Evolutionary conservation across 495 filamentous ascomycete genomes (phyloP).

Genomic region (Trichoderma asperelloides): DNA sequence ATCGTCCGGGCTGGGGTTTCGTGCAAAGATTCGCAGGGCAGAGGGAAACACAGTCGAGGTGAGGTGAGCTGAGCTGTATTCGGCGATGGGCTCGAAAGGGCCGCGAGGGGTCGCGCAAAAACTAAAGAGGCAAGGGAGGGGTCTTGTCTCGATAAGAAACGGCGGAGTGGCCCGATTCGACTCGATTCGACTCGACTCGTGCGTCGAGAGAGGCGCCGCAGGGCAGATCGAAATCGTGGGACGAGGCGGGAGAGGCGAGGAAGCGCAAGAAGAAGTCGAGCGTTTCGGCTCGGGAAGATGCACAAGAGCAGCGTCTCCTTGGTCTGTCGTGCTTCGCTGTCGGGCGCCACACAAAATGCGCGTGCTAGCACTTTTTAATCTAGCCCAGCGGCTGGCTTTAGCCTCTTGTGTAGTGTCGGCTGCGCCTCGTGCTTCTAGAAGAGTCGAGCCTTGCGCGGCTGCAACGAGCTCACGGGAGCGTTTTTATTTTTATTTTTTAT

Average conservation of each 20-base stretch:
- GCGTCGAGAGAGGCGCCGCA: neutral
- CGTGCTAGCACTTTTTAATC: neutral
- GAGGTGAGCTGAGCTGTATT: neutral
- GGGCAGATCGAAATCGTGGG: neutral
- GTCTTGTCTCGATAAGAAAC: neutral
- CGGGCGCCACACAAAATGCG: neutral
- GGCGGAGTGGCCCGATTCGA: neutral
- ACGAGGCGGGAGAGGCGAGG: neutral
- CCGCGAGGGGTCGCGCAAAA: too few species aligned
- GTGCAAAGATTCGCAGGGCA: neutral
- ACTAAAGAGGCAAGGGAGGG: neutral
- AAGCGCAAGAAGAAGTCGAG: neutral
- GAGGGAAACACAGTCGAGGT: neutral
- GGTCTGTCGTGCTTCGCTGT: neutral
- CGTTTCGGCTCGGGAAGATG: neutral
- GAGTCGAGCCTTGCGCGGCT: neutral
- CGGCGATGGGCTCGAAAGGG: neutral
- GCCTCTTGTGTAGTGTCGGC: neutral
- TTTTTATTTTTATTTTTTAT: neutral
- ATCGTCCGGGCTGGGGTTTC: neutral
- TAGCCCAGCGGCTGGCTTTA: neutral
- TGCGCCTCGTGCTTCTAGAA: slow-evolving; percentile 8
- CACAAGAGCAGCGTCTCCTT: neutral
- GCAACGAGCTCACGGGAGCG: neutral
- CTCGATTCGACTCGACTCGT: neutral